Conservation (phyloP, 768 basidiomycete species). For the Leccinum obscurum region DNA sequence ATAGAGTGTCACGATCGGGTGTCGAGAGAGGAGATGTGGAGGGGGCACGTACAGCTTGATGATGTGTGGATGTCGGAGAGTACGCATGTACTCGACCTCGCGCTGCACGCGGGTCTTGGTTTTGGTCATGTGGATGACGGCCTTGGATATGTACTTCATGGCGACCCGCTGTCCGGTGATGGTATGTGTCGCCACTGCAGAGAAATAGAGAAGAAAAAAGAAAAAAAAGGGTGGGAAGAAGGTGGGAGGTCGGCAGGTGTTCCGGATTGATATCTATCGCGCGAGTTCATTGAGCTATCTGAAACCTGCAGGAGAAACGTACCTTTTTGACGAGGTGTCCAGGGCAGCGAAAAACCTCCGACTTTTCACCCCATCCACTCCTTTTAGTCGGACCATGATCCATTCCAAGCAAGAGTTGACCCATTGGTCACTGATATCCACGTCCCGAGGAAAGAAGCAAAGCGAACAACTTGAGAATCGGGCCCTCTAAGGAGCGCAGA, state of each 20-base stretch:
- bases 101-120: slow-evolving; percentile 91
- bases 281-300: not conserved
- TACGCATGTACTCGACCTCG: slow-evolving; percentile 96
- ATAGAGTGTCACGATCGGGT: slow-evolving; percentile 7
- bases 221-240: slow-evolving; percentile 14
- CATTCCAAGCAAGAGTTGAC: slow-evolving; percentile 80
- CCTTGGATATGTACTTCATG: slow-evolving; percentile 96
- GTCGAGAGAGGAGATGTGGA: slow-evolving; percentile 4
- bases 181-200: slow-evolving; percentile 2
- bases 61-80: slow-evolving; percentile 93
- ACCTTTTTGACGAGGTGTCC: slow-evolving; percentile 70
- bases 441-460: slow-evolving; percentile 36
- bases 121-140: slow-evolving; percentile 87
- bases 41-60: slow-evolving; percentile 79
- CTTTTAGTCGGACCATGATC: slow-evolving; percentile 73
- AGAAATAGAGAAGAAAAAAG: slow-evolving; percentile 1
- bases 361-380: slow-evolving; percentile 76
- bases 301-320: slow-evolving; percentile 5
- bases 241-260: slow-evolving; percentile 60
- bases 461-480: not conserved
- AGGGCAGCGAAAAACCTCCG: slow-evolving; percentile 76
- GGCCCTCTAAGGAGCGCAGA: not conserved
- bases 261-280: slow-evolving; percentile 42
- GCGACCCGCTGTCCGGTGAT: slow-evolving; percentile 94
- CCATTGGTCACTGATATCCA: slow-evolving; percentile 74